Evolutionary conservation across 2,329 filamentous ascomycete species (phyloP).

Genomic region (Aspergillus proliferans): DNA sequence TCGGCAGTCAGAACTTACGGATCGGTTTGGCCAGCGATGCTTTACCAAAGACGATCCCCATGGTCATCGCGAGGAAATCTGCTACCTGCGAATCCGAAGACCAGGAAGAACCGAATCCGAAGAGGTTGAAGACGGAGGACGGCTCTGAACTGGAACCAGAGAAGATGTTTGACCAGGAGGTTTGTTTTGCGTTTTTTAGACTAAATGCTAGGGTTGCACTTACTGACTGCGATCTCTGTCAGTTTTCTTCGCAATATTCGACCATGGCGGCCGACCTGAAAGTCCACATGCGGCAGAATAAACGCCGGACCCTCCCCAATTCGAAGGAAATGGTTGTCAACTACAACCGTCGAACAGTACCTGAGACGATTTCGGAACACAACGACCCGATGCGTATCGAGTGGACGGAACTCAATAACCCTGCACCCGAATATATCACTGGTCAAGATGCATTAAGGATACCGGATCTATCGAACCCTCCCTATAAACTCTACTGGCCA

Average conservation of each 20-base stretch:
- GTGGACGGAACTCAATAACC: slow-evolving; percentile 74
- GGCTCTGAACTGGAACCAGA: slow-evolving; percentile 52
- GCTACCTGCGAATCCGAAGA: slow-evolving; percentile 75
- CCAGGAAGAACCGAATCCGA: slow-evolving; percentile 70
- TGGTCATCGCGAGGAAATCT: slow-evolving; percentile 79
- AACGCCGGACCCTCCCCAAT: slow-evolving; percentile 92
- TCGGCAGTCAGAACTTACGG: slow-evolving; percentile 89
- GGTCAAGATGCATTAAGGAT: slow-evolving; percentile 78
- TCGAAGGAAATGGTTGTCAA: slow-evolving; percentile 94
- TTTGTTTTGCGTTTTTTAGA: slow-evolving; percentile 35
- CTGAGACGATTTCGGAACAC: slow-evolving; percentile 85
- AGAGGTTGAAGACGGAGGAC: slow-evolving; percentile 55
- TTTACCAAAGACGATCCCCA: slow-evolving; percentile 86
- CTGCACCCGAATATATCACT: slow-evolving; percentile 71
- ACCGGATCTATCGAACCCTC: slow-evolving; percentile 79
- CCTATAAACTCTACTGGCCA: slow-evolving; percentile 91
- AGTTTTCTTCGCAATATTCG: slow-evolving; percentile 62
- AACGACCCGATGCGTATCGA: slow-evolving; percentile 92
- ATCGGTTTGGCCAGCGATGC: slow-evolving; percentile 96
- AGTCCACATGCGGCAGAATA: slow-evolving; percentile 83
- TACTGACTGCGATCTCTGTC: slow-evolving; percentile 3
- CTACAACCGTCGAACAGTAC: slow-evolving; percentile 77
- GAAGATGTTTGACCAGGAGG: slow-evolving; percentile 80
- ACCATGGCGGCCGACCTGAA: slow-evolving; percentile 84
- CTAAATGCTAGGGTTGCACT: background rate